These are phyloP conservation scores for Cicer chorassanicum DNA, from an alignment of 306 rosid genomes.

Conservation along the genomic window DNA sequence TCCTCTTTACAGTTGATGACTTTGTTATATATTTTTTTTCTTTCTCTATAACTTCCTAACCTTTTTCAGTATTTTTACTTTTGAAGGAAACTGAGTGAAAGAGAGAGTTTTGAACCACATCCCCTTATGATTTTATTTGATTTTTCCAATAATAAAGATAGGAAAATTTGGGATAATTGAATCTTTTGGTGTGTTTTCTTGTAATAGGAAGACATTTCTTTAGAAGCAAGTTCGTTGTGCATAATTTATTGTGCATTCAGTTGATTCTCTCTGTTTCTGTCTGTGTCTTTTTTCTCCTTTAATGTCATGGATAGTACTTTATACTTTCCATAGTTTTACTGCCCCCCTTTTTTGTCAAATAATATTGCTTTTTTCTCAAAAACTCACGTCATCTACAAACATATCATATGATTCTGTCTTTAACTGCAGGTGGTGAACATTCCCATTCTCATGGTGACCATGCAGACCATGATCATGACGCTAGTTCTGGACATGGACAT, in stretches of 20 bases:
- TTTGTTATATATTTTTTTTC: constrained; percentile 17
- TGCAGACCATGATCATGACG: constrained; percentile 58
- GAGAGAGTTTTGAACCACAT: constrained; percentile 5
- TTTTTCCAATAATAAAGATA: background rate
- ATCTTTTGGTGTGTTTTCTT: background rate
- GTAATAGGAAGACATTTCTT: background rate
- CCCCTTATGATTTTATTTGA: background rate
- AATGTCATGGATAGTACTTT: constrained; percentile 10
- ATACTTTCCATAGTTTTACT: constrained; percentile 13
- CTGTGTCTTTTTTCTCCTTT: background rate
- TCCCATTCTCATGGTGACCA: constrained; percentile 67
- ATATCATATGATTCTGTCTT: constrained; percentile 32
- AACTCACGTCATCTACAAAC: background rate
- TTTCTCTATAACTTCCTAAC: background rate
- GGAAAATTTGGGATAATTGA: background rate
- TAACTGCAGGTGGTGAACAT: constrained; percentile 71
- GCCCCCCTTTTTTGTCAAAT: background rate
- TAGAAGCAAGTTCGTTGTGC: background rate
- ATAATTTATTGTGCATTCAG: too few relatives aligned
- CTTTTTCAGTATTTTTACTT: background rate
- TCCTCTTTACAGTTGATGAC: constrained; percentile 25
- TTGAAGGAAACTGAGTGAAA: constrained; percentile 23
- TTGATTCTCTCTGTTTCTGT: constrained; percentile 9
- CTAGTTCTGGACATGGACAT: constrained; percentile 63
- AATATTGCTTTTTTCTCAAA: background rate